A percentile compares a stretch with the other conserved stretches of the same genome.
phyloP scores from a whole-genome alignment of 192 early-diverging fungal species.

The Coemansia sp. region DNA sequence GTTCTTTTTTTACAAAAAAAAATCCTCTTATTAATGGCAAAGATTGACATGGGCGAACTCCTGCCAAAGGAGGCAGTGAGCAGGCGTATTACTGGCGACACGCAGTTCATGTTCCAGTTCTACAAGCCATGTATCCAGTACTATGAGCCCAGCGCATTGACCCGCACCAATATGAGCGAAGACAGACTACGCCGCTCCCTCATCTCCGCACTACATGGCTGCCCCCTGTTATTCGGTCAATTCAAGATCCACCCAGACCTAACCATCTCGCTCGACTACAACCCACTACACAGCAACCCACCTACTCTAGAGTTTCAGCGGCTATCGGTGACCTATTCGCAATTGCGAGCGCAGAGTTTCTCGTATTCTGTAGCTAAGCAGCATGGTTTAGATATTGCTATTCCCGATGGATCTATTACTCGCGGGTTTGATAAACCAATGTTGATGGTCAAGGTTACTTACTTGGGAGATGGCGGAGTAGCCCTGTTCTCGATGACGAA shows the following conservation, averaged over 20 bases:
- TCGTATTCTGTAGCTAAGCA: conserved; percentile 21
- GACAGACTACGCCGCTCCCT: conserved; percentile 12
- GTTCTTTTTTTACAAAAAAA: not conserved
- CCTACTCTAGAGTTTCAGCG: conserved; percentile 35
- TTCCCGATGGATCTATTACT: conserved; percentile 29
- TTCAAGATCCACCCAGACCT: conserved; percentile 23
- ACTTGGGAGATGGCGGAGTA: conserved; percentile 33
- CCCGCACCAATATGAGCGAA: conserved; percentile 9
- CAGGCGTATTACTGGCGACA: conserved; percentile 28
- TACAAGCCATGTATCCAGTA: conserved; percentile 49
- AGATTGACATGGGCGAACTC: conserved; percentile 10
- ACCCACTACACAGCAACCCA: conserved; percentile 14
- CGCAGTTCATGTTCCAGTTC: conserved; percentile 54
- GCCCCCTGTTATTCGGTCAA: conserved; percentile 28
- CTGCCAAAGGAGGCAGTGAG: conserved; percentile 3
- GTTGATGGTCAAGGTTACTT: conserved; percentile 45
- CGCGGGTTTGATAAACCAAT: conserved; percentile 17
- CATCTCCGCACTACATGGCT: conserved; percentile 18
- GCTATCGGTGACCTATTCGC: conserved; percentile 2
- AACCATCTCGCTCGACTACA: conserved; percentile 22
- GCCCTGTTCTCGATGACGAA: conserved; percentile 37
- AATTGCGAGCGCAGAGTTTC: conserved; percentile 16
- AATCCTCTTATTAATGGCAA: not conserved
- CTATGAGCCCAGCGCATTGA: conserved; percentile 13
- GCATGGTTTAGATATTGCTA: conserved; percentile 20